A percentile compares a stretch with the other conserved stretches of the same genome.
Conservation (phyloP, 2,329 filamentous ascomycete genomes). For the Colletotrichum simmondsii region DNA sequence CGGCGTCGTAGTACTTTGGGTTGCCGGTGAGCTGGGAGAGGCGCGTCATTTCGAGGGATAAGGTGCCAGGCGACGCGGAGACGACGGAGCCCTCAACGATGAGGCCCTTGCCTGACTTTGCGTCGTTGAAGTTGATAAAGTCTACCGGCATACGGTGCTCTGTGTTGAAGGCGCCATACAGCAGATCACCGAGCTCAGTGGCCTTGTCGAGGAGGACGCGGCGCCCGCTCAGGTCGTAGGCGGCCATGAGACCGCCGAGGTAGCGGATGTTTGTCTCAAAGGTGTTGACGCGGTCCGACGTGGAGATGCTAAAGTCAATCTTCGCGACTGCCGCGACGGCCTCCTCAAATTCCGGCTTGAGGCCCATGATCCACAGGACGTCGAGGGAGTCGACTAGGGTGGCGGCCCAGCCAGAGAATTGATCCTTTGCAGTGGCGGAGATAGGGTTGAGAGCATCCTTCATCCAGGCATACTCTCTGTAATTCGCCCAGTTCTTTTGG, state of each 20-base stretch:
- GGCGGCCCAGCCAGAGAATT: slow-evolving; percentile 59
- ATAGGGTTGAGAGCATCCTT: slow-evolving; percentile 57
- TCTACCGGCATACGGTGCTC: slow-evolving; percentile 71
- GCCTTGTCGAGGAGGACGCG: slow-evolving; percentile 69
- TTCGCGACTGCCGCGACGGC: slow-evolving; percentile 53
- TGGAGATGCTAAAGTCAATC: slow-evolving; percentile 61
- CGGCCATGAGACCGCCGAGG: slow-evolving; percentile 74
- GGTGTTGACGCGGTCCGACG: slow-evolving; percentile 58
- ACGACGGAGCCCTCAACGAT: slow-evolving; percentile 49
- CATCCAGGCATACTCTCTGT: slow-evolving; percentile 57
- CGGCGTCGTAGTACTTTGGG: slow-evolving; percentile 78
- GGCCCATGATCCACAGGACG: slow-evolving; percentile 65
- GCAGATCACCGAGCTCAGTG: slow-evolving; percentile 69
- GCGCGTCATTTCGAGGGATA: slow-evolving; percentile 79
- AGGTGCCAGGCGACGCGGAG: slow-evolving; percentile 66
- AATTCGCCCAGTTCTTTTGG: slow-evolving; percentile 52
- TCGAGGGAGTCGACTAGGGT: slow-evolving; percentile 60
- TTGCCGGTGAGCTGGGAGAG: slow-evolving; percentile 79
- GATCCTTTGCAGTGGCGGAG: slow-evolving; percentile 48
- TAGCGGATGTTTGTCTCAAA: slow-evolving; percentile 81
- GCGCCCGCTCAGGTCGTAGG: slow-evolving; percentile 73
- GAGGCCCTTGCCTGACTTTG: slow-evolving; percentile 48
- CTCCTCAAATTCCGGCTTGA: slow-evolving; percentile 61
- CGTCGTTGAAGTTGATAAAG: slow-evolving; percentile 56
- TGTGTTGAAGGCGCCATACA: slow-evolving; percentile 76